These are phyloP conservation scores for Aspergillus sclerotioniger DNA, from an alignment of 495 filamentous ascomycete genomes.

Conservation along the genomic window DNA sequence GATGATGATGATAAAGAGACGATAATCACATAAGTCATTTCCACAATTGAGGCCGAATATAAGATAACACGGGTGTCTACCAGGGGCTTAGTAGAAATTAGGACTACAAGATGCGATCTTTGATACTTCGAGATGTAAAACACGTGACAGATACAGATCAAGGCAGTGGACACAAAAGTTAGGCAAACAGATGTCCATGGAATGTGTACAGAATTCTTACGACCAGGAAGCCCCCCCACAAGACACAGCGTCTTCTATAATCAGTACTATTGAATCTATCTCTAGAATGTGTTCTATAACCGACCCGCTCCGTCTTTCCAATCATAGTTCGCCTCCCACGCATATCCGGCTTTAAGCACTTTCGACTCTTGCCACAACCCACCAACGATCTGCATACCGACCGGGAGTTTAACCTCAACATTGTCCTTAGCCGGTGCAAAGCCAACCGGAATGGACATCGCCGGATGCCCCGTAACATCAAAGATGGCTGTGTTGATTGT, in stretches of 20 bases:
- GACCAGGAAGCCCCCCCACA: no score
- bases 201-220: no score
- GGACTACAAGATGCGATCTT: no score
- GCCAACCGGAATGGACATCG: constrained; percentile 54
- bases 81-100: no score
- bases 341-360: constrained; percentile 48
- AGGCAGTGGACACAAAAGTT: no score
- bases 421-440: constrained; percentile 45
- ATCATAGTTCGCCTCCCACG: constrained; percentile 49
- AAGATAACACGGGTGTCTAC: no score
- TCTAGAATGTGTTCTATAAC: not conserved
- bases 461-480: constrained; percentile 58
- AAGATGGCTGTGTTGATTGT: constrained; percentile 57
- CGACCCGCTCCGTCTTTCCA: constrained; percentile 40
- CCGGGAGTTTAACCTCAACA: constrained; percentile 46
- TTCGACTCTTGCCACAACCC: constrained; percentile 38
- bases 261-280: not conserved
- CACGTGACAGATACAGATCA: no score
- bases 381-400: constrained; percentile 59
- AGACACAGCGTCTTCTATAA: no score
- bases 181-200: no score
- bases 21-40: not conserved
- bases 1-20: not conserved
- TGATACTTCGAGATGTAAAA: no score
- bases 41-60: no score